These are phyloP conservation scores for Taxillus chinensis DNA, from an alignment of 164 flowering plant species.

Conservation along the genomic window DNA sequence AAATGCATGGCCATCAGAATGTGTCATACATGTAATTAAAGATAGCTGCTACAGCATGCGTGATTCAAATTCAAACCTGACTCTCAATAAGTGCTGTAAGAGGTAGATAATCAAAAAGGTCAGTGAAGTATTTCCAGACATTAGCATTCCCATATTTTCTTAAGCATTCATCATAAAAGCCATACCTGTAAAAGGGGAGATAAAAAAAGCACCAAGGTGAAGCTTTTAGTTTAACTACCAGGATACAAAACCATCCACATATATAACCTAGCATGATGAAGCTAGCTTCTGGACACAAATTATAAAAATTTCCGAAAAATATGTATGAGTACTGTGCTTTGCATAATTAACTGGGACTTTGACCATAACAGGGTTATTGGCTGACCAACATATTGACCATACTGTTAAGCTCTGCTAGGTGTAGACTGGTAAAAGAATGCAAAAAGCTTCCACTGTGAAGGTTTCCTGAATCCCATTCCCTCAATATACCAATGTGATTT, in stretches of 20 bases:
- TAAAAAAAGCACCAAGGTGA: not conserved
- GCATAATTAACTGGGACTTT: no score
- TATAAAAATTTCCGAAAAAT: not conserved
- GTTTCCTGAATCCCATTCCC: no score
- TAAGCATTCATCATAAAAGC: conserved; percentile 69
- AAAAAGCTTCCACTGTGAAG: no score
- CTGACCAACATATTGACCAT: no score
- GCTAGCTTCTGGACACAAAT: not conserved
- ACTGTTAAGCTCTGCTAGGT: no score
- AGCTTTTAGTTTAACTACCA: no score
- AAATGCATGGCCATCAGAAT: not conserved
- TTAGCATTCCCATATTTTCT: conserved; percentile 81
- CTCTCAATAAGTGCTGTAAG: conserved; percentile 81
- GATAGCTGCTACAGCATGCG: not conserved
- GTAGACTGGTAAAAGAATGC: no score
- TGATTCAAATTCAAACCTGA: conserved; percentile 40
- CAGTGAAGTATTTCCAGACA: conserved; percentile 85
- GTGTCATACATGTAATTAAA: not conserved
- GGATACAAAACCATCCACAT: no score
- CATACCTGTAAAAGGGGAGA: conserved; percentile 35
- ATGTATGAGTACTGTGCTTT: not conserved
- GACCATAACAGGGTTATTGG: no score
- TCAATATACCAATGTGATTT: no score
- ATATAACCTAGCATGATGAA: not conserved
- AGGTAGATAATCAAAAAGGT: conserved; percentile 79